Conservation (phyloP, 306 rosid genomes). For the Canavalia ensiformis region DNA sequence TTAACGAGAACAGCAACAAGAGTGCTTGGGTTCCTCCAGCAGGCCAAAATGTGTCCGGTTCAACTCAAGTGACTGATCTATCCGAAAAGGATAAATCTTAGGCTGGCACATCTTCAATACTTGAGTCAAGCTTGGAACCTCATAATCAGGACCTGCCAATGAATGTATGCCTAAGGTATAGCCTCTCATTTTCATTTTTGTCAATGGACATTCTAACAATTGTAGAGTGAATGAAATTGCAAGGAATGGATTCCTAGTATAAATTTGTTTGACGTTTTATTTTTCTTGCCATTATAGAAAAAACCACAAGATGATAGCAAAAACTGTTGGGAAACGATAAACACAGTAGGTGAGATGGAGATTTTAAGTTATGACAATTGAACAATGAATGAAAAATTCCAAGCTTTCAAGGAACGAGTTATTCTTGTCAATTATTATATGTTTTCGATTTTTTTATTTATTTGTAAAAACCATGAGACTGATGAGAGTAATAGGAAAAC, state of each 20-base stretch:
- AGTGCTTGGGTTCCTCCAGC: conserved; percentile 58
- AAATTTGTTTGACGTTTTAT: background rate
- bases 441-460: background rate
- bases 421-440: conserved; percentile 10
- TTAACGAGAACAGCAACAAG: conserved; percentile 66
- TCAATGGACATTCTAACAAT: conserved; percentile 28
- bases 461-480: background rate
- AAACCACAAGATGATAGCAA: background rate
- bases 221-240: conserved; percentile 24
- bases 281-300: background rate
- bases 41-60: conserved; percentile 56
- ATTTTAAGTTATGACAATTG: conserved; percentile 4
- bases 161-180: conserved; percentile 79
- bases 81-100: conserved; percentile 54
- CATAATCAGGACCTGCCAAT: conserved; percentile 56
- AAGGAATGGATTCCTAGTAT: conserved; percentile 21
- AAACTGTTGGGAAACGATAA: conserved; percentile 24
- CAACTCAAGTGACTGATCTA: conserved; percentile 54
- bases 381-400: background rate
- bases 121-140: conserved; percentile 56
- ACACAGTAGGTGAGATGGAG: conserved; percentile 14
- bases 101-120: conserved; percentile 65
- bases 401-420: conserved; percentile 15
- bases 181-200: conserved; percentile 26
- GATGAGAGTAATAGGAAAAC: conserved; percentile 8